Conservation (phyloP, 2,329 filamentous ascomycete genomes). For the Diaporthe vaccinii region DNA sequence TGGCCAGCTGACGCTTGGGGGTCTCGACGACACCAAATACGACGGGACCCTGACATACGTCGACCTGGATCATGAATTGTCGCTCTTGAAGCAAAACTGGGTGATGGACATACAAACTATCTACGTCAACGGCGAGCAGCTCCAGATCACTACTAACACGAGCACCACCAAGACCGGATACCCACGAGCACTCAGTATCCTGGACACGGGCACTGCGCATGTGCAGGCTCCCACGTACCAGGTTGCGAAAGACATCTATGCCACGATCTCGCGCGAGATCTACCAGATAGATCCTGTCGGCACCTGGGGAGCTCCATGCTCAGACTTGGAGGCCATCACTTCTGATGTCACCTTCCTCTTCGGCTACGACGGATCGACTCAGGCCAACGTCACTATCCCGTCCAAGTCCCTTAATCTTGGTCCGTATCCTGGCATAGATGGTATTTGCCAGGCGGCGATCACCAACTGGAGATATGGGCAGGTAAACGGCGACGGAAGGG, state of each 20-base stretch:
- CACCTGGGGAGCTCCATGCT: slow-evolving; percentile 50
- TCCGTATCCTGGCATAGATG: slow-evolving; percentile 45
- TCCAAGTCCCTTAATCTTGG: slow-evolving; percentile 49
- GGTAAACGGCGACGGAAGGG: slow-evolving; percentile 37
- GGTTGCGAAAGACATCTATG: slow-evolving; percentile 48
- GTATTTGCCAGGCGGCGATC: slow-evolving; percentile 50
- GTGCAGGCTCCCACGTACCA: slow-evolving; percentile 47
- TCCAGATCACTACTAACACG: slow-evolving; percentile 37
- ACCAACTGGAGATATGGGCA: slow-evolving; percentile 39
- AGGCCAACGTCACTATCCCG: slow-evolving; percentile 48
- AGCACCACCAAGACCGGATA: slow-evolving; percentile 16
- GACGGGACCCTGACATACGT: slow-evolving; percentile 45
- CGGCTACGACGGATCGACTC: slow-evolving; percentile 41
- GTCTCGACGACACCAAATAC: slow-evolving; percentile 46
- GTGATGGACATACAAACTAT: slow-evolving; percentile 45
- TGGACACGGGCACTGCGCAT: slow-evolving; percentile 50
- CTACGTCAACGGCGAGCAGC: slow-evolving; percentile 43
- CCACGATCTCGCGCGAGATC: slow-evolving; percentile 48
- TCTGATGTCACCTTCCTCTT: slow-evolving; percentile 48
- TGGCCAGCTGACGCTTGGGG: slow-evolving; percentile 49
- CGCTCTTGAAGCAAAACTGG: slow-evolving; percentile 42
- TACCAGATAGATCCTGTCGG: slow-evolving; percentile 48
- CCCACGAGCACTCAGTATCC: slow-evolving; percentile 41
- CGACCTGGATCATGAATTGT: slow-evolving; percentile 41
- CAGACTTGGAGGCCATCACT: slow-evolving; percentile 45